These are phyloP conservation scores for Emmonsiellopsis sp. DNA, from an alignment of 2,329 filamentous ascomycete genomes.

Conservation along the genomic window DNA sequence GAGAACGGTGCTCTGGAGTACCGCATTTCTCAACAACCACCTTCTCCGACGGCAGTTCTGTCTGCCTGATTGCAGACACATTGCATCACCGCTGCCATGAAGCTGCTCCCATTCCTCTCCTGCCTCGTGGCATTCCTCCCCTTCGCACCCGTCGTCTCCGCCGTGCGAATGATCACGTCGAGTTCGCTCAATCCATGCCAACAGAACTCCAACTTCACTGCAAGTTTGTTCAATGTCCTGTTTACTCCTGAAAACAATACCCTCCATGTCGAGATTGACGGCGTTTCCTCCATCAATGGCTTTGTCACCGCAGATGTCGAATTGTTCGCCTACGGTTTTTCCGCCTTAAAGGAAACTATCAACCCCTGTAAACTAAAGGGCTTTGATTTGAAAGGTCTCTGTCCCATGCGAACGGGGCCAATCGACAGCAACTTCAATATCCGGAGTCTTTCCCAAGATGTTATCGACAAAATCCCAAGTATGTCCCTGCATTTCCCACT, in stretches of 20 bases:
- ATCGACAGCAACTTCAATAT: slow-evolving; percentile 67
- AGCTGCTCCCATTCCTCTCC: slow-evolving; percentile 22
- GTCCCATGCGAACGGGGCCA: slow-evolving; percentile 80
- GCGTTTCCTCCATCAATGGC: slow-evolving; percentile 73
- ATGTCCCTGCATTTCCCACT: slow-evolving; percentile 16
- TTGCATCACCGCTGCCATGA: slow-evolving; percentile 24
- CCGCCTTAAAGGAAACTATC: slow-evolving; percentile 56
- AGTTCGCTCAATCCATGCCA: slow-evolving; percentile 79
- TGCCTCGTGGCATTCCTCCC: slow-evolving; percentile 30
- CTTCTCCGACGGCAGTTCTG: not conserved
- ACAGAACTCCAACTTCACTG: slow-evolving; percentile 73
- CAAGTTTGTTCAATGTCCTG: slow-evolving; percentile 75
- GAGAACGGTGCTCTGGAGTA: slow-evolving; percentile 26
- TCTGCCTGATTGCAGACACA: not conserved
- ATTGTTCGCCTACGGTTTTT: slow-evolving; percentile 74
- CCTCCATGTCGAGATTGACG: slow-evolving; percentile 64
- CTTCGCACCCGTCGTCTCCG: slow-evolving; percentile 43
- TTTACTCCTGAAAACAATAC: slow-evolving; percentile 58
- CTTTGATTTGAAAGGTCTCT: slow-evolving; percentile 61
- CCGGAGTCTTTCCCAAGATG: slow-evolving; percentile 42
- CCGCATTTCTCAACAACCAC: slow-evolving; percentile 13
- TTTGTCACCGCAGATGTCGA: slow-evolving; percentile 69
- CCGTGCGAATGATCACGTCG: slow-evolving; percentile 63
- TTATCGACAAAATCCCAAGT: slow-evolving; percentile 60
- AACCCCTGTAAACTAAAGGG: slow-evolving; percentile 59